Percentiles rank a stretch among this genome's conserved stretches.
Evolutionary conservation across 768 basidiomycete species (phyloP).

Genomic region (Gloeopeniophorella convolvens): DNA sequence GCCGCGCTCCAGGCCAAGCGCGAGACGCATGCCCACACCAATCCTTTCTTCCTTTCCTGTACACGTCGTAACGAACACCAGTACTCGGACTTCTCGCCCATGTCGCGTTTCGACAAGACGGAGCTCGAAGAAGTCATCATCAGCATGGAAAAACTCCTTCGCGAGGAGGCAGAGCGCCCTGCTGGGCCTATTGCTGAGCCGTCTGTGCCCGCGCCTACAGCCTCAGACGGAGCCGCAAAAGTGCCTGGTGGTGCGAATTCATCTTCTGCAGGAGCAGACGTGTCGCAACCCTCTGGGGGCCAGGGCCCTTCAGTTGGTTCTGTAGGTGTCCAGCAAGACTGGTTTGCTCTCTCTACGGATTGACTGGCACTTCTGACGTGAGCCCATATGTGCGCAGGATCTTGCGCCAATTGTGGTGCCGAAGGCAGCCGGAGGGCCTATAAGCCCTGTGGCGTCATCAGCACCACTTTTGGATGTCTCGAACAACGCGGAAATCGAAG

Average conservation of each 20-base stretch:
- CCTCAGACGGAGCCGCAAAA: neutral
- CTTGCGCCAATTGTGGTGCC: neutral
- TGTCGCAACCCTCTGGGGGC: neutral
- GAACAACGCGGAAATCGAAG: neutral
- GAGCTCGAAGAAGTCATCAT: conserved; percentile 61
- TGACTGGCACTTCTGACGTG: neutral
- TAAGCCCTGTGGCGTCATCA: neutral
- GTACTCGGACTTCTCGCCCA: conserved; percentile 63
- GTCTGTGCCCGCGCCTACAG: neutral
- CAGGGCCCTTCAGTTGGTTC: neutral
- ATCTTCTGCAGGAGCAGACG: neutral
- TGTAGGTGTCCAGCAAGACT: neutral
- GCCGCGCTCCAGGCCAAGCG: conserved; percentile 43
- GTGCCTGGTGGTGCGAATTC: neutral
- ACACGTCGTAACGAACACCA: conserved; percentile 66
- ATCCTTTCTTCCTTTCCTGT: conserved; percentile 71
- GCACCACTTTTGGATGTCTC: neutral
- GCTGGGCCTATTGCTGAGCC: neutral
- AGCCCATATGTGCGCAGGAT: neutral
- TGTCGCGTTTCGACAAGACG: conserved; percentile 62
- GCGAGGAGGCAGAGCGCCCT: conserved; percentile 19
- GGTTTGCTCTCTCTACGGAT: neutral
- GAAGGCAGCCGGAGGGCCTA: neutral
- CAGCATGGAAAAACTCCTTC: conserved; percentile 58
- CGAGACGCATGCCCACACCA: conserved; percentile 56